Base-by-base conservation (phyloP, 345 rosid species). In the Diplotaxis tenuifolia region DNA sequence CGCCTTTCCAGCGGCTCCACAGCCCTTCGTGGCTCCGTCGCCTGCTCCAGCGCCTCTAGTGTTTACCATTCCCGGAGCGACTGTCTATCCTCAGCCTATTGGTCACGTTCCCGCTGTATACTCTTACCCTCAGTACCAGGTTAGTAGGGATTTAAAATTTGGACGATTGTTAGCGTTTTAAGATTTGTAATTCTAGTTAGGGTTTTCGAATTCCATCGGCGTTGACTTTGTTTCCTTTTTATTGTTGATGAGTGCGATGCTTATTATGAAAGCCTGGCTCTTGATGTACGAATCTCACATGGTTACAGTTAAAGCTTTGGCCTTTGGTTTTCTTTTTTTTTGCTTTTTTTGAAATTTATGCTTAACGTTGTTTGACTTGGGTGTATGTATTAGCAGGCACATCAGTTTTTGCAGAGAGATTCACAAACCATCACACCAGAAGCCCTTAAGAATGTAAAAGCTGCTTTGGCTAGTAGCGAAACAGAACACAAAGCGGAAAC, bases 381-480 rank as follows among this genome's bases (percentile, higher is more conserved):
- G 34, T 67, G 66, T 67, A 4, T 62, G 3, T 67, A 67, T 77
- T 72, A 72, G 27, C 86, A 92, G 96, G 97, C 97, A 4, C 97
- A 90, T 21, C 97, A 91, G 70, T 75, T 95, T 74, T 95, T 95
- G 72, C 96, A 92, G 73, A 90, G 94, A 82, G 99, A 95, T 82
- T 96, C 96, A 0, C 93, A 92, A 60, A 87, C 85, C 0, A 91
- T 95, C 73, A 95, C 97, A 6, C 99, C 99, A 3, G 97, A 95
- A 78, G 99, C 99, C 0, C 82, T 95, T 22, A 96, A 95, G 86
- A 82, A 93, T 74, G 97, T 95, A 19, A 95, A 95, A 82, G 96
- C 97, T 2, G 99, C 96, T 1, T 89, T 95, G 72, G 97, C 97
- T 0, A 95, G 83, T 73, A 90, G 99, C 28, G 99, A 89, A 73